Evolutionary conservation across 306 rosid genomes (phyloP).

Genomic region (Vachellia collinsii): DNA sequence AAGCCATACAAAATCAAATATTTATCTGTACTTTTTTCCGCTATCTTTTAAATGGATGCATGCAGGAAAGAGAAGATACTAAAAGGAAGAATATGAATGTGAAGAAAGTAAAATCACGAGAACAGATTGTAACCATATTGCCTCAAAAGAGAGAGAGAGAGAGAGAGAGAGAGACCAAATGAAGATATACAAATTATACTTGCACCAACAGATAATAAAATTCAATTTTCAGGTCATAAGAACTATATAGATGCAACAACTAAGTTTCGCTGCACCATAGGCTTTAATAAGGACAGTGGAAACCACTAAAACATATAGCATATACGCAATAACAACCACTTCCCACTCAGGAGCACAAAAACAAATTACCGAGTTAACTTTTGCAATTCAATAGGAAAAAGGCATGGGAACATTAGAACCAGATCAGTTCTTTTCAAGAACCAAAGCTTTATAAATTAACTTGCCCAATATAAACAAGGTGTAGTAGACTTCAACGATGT

Average conservation of each 20-base stretch:
- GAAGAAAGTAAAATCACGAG: slow-evolving; percentile 1
- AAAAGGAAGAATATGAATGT: not conserved
- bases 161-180: too few relatives aligned
- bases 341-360: not conserved
- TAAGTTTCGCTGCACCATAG: not conserved
- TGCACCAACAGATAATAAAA: too few relatives aligned
- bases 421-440: not conserved
- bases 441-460: not conserved
- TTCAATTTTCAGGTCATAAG: slow-evolving; percentile 4
- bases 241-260: not conserved
- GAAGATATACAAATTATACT: not conserved
- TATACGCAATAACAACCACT: not conserved
- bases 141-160: not conserved
- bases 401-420: not conserved
- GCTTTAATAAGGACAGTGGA: not conserved
- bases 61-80: not conserved
- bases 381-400: not conserved
- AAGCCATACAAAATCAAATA: slow-evolving; percentile 20
- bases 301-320: not conserved
- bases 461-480: not conserved
- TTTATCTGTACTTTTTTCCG: not conserved
- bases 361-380: not conserved
- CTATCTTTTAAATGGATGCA: slow-evolving; percentile 20
- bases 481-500: not conserved
- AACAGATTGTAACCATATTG: not conserved